These are phyloP conservation scores for Hyaloscypha bicolor DNA, from an alignment of 495 filamentous ascomycete genomes.

Conservation along the genomic window DNA sequence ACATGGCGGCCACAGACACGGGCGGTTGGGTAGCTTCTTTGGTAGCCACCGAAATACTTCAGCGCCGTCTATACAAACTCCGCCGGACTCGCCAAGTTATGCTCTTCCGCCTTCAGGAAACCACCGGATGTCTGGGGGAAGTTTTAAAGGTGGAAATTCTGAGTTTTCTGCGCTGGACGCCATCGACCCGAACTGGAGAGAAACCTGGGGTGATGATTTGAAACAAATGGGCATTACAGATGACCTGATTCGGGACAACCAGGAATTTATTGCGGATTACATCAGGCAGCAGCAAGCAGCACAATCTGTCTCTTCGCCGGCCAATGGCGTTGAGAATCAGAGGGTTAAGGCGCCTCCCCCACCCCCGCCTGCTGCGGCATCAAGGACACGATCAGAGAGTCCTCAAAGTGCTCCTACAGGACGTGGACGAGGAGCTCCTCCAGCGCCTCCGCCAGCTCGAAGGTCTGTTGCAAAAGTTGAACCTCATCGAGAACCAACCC, in stretches of 20 bases:
- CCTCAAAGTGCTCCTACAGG: constrained; percentile 27
- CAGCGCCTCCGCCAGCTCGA: constrained; percentile 79
- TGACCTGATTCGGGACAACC: constrained; percentile 88
- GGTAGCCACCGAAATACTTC: constrained; percentile 70
- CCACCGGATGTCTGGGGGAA: constrained; percentile 42
- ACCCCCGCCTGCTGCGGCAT: constrained; percentile 53
- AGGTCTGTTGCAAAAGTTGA: constrained; percentile 52
- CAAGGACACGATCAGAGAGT: constrained; percentile 37
- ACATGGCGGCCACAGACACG: constrained; percentile 44
- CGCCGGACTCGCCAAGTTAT: constrained; percentile 50
- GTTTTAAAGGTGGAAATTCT: constrained; percentile 44
- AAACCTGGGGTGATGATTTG: constrained; percentile 78
- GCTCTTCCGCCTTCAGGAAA: constrained; percentile 49
- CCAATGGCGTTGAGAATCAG: constrained; percentile 46
- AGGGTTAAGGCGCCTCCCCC: constrained; percentile 55
- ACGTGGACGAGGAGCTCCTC: constrained; percentile 62
- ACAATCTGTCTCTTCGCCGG: constrained; percentile 33
- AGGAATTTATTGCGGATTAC: constrained; percentile 93
- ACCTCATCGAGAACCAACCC: constrained; percentile 53
- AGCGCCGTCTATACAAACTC: constrained; percentile 47
- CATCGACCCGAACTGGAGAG: constrained; percentile 80
- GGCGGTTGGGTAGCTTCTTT: constrained; percentile 66
- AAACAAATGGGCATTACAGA: constrained; percentile 86
- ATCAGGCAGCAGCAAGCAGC: constrained; percentile 77
- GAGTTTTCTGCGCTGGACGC: constrained; percentile 73